These are phyloP conservation scores for Amoeboaphelidium protococcarum DNA, from an alignment of 371 early-diverging fungal species.

Conservation along the genomic window DNA sequence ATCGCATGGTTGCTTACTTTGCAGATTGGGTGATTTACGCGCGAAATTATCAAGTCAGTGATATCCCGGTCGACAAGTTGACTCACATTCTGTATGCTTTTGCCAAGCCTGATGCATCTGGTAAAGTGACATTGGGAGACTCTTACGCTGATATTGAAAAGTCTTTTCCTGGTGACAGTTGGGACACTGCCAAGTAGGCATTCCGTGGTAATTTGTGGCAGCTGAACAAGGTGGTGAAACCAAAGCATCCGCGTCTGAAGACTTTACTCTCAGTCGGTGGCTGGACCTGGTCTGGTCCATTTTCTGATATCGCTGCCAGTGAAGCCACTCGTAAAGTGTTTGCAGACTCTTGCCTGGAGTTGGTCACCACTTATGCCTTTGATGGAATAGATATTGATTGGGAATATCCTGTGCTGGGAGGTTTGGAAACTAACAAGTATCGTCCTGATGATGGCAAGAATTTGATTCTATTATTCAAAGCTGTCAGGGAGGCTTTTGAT, in stretches of 20 bases:
- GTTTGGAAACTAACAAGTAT: slow-evolving; percentile 31
- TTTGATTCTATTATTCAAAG: slow-evolving; percentile 22
- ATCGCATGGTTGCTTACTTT: neutral
- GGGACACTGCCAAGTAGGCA: too few relatives aligned
- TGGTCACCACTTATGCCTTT: slow-evolving; percentile 11
- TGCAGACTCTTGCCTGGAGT: slow-evolving; percentile 22
- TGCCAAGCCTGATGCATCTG: neutral
- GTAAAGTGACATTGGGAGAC: neutral
- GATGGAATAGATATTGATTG: slow-evolving; percentile 25
- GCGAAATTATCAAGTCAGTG: neutral
- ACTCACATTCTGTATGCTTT: neutral
- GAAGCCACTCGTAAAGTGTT: slow-evolving; percentile 16
- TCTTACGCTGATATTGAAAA: neutral
- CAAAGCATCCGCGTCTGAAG: slow-evolving; percentile 10
- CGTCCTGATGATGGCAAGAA: slow-evolving; percentile 20
- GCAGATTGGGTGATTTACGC: neutral
- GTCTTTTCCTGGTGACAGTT: neutral
- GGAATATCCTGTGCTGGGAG: slow-evolving; percentile 48
- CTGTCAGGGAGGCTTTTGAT: slow-evolving; percentile 30
- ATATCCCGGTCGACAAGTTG: neutral
- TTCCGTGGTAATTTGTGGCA: too few relatives aligned
- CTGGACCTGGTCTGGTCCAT: slow-evolving; percentile 36
- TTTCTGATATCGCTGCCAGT: slow-evolving; percentile 25
- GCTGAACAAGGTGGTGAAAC: neutral
- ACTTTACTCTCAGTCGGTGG: slow-evolving; percentile 43